Percentiles rank a stretch among this genome's conserved stretches.
phyloP scores from a whole-genome alignment of 306 rosid genomes.

The Albizia julibrissin region DNA sequence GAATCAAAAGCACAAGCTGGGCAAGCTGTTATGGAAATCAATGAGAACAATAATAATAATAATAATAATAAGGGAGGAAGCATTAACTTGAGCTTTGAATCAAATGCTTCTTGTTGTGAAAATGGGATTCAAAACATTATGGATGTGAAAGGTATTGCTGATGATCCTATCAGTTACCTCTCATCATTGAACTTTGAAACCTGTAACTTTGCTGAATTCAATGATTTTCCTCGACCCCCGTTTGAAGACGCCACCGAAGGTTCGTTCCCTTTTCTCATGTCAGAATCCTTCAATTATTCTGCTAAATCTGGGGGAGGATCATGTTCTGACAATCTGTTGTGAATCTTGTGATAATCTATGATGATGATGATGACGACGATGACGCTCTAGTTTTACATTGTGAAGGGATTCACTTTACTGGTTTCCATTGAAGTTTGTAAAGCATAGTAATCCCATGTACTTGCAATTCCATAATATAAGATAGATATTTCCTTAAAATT shows the following conservation, averaged over 20 bases:
- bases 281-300: slow-evolving; percentile 65
- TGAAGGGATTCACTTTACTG: slow-evolving; percentile 35
- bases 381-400: slow-evolving; percentile 9
- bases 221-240: slow-evolving; percentile 82
- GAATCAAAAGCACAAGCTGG: slow-evolving; percentile 53
- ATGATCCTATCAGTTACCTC: slow-evolving; percentile 77
- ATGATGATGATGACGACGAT: slow-evolving; percentile 23
- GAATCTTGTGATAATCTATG: slow-evolving; percentile 22
- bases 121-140: slow-evolving; percentile 44
- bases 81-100: slow-evolving; percentile 62
- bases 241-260: slow-evolving; percentile 83
- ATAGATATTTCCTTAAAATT: slow-evolving; percentile 32
- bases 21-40: slow-evolving; percentile 48
- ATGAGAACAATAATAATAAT: slow-evolving; percentile 39
- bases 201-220: slow-evolving; percentile 77
- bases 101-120: slow-evolving; percentile 52
- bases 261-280: slow-evolving; percentile 72
- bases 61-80: slow-evolving; percentile 40
- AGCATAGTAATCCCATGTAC: slow-evolving; percentile 36
- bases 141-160: slow-evolving; percentile 65
- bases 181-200: slow-evolving; percentile 78
- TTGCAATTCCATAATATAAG: slow-evolving; percentile 41
- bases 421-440: slow-evolving; percentile 37
- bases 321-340: slow-evolving; percentile 46
- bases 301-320: slow-evolving; percentile 65